These are phyloP conservation scores for Verticillium albo-atrum DNA, from an alignment of 2,329 filamentous ascomycete species.

Conservation along the genomic window DNA sequence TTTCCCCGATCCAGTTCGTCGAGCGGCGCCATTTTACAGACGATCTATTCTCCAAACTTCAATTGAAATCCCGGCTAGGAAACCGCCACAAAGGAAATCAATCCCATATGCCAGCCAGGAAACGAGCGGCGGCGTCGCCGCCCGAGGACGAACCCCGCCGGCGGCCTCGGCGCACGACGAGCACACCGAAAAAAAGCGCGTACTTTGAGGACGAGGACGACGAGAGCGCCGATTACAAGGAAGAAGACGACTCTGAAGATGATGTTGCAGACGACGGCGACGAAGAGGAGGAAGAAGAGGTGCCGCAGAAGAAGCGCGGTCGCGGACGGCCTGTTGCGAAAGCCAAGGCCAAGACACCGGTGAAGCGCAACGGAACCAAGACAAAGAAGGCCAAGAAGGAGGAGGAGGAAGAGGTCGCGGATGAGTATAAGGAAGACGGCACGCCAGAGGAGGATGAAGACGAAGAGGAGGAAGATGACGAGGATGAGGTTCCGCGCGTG, in stretches of 20 bases:
- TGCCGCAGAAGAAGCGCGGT: conserved; percentile 6
- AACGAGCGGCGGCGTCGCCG: conserved; percentile 27
- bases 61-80: no score
- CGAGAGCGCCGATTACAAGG: conserved; percentile 7
- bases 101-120: conserved; percentile 32
- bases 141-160: conserved; percentile 30
- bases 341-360: conserved; percentile 1
- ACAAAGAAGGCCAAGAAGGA: conserved; percentile 8
- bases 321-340: conserved; percentile 6
- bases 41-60: no score
- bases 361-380: background rate
- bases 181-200: conserved; percentile 41
- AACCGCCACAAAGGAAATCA: background rate
- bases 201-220: conserved; percentile 42
- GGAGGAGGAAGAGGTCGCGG: conserved; percentile 14
- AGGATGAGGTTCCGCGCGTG: conserved; percentile 27
- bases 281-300: conserved; percentile 9
- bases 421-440: conserved; percentile 15
- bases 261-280: conserved; percentile 8
- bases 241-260: conserved; percentile 13
- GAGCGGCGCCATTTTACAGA: no score
- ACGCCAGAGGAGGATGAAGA: conserved; percentile 16
- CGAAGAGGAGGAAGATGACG: conserved; percentile 22
- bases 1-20: background rate
- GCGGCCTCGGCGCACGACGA: conserved; percentile 42